Evolutionary conservation across 352 stramenopile species (phyloP).

Genomic region (Pythium folliculosum): DNA sequence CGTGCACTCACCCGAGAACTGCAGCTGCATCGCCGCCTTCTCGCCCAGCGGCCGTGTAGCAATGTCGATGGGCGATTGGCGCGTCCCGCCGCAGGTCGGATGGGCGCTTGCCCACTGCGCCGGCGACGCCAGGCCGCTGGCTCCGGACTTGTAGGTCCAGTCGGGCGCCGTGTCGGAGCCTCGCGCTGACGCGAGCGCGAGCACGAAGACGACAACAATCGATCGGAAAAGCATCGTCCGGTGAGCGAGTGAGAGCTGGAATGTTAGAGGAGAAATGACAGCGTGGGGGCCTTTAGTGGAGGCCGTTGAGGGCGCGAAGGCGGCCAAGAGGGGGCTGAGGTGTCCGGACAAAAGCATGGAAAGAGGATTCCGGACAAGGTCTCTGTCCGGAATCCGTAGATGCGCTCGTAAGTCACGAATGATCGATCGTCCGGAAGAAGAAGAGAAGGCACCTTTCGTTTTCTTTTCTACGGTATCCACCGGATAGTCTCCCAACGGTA

Average conservation of each 20-base stretch:
- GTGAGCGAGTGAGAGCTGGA: not conserved
- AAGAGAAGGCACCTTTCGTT: too few species aligned
- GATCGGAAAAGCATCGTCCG: not conserved
- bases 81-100: conserved; percentile 9
- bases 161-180: not conserved
- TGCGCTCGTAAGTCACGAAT: too few species aligned
- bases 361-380: too few species aligned
- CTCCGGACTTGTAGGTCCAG: not conserved
- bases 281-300: not conserved
- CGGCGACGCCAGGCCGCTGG: not conserved
- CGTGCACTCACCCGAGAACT: conserved; percentile 30
- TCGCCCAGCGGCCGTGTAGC: not conserved
- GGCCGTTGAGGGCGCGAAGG: too few species aligned
- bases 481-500: too few species aligned
- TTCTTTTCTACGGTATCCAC: too few species aligned
- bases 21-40: not conserved
- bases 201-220: not conserved
- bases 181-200: not conserved
- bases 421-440: too few species aligned
- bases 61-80: conserved; percentile 15
- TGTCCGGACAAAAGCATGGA: too few species aligned
- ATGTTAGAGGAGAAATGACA: not conserved
- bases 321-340: too few species aligned
- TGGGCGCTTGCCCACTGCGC: conserved; percentile 25
- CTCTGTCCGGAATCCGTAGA: too few species aligned